Evolutionary conservation across 2,329 filamentous ascomycete genomes (phyloP), one percentile per base, ranked within the genome.

Genomic region (Biscogniauxia mediterranea): DNA sequence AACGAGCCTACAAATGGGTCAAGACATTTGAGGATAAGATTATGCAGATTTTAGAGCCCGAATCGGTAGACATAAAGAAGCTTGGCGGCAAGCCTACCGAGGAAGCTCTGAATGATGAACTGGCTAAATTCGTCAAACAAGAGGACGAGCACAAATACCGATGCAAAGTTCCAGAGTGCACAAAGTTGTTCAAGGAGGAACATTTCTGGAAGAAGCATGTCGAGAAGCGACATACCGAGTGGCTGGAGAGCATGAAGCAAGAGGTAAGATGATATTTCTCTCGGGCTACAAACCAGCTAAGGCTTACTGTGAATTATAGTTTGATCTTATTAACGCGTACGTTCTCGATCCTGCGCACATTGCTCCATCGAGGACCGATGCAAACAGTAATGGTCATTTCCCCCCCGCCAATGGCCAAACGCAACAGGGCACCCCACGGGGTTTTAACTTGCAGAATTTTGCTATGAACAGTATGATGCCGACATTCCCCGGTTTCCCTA

Each of bases 11-110:
- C 79, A 99, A 98, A 73, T 99, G 96, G 95, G 96, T 99, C 62
- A 96, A 91, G 80, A 98, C 95, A 0, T 99, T 97, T 71, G 95
- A 99, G 74, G 95, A 99, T 73, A 99, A 99, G 79, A 84, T 99
- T 56, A 81, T 92, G 73, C 93, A 97, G 74, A 90, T 98, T 54
- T 83, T 99, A 15, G 94, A 98, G 67, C 95, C 95, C 0, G 91
- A 95, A 58, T 88, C 89, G 55, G 90, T 91, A 23, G 93, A 98
- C 71, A 81, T 98, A 51, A 88, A 88, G 74, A 98, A 97, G 78
- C 85, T 98, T 25, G 95, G 96, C 55, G 95, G 95, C 19, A 93
- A 92, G 73, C 86, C 90, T 1, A 80, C 92, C 0, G 92, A 97
- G 3, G 93, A 97, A 66, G 93, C 91, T 1, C 72, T 97, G 6